Evolutionary conservation across 768 basidiomycete species (phyloP).

Genomic region (Collybia nuda): DNA sequence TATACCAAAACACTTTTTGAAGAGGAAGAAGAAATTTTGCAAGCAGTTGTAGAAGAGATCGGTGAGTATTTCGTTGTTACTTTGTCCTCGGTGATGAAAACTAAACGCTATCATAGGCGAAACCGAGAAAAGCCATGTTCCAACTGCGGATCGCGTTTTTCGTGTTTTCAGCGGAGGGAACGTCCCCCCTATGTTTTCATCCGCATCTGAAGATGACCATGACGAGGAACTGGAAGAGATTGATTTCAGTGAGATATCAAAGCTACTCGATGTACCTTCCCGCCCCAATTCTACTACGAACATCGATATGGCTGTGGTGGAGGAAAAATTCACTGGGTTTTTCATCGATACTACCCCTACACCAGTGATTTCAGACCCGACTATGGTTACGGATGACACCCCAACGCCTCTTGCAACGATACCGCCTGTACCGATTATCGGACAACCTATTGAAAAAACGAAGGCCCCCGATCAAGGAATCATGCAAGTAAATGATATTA

Average conservation of each 20-base stretch:
- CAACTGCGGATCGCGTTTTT: conserved; percentile 69
- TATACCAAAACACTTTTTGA: conserved; percentile 51
- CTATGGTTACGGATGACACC: background rate
- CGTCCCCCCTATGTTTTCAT: conserved; percentile 18
- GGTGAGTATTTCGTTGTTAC: conserved; percentile 35
- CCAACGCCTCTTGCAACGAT: background rate
- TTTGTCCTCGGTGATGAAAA: background rate
- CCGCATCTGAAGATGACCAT: conserved; percentile 28
- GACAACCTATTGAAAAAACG: background rate
- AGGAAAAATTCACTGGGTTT: conserved; percentile 38
- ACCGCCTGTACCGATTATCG: background rate
- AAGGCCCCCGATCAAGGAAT: background rate
- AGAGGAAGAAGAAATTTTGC: conserved; percentile 61
- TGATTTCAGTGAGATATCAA: conserved; percentile 63
- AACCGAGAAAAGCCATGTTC: conserved; percentile 53
- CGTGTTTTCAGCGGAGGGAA: conserved; percentile 54
- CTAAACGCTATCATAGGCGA: conserved; percentile 31
- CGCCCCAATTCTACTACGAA: conserved; percentile 11
- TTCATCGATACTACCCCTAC: conserved; percentile 11
- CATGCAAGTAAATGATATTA: too few relatives aligned
- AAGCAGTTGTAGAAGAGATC: conserved; percentile 49
- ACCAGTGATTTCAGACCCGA: background rate
- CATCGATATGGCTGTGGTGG: conserved; percentile 15
- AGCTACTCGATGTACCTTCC: conserved; percentile 33
- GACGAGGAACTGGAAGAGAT: conserved; percentile 52